phyloP scores from a whole-genome alignment of 345 rosid genomes.

The Salix dunnii region DNA sequence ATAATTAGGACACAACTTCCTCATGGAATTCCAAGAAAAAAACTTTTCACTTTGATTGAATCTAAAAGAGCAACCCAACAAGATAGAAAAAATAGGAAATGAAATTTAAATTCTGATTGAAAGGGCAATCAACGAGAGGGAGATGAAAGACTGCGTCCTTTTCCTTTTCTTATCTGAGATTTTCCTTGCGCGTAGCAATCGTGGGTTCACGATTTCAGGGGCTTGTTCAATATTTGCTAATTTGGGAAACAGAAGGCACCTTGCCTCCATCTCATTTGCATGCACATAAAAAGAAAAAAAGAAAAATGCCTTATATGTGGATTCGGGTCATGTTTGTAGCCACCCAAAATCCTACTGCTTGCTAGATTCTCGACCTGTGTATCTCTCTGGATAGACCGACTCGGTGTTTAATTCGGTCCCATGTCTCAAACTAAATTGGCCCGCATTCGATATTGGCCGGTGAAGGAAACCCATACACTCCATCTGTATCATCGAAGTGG shows the following conservation, averaged over 20 bases:
- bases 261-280: not conserved
- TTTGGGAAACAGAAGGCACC: not conserved
- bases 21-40: constrained; percentile 23
- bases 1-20: constrained; percentile 61
- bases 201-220: constrained; percentile 62
- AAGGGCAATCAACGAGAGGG: constrained; percentile 11
- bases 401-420: not conserved
- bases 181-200: constrained; percentile 55
- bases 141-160: constrained; percentile 11
- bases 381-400: not conserved
- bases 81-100: constrained; percentile 11
- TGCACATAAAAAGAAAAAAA: no score
- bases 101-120: constrained; percentile 3
- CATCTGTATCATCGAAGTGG: not conserved
- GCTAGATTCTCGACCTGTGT: not conserved
- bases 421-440: not conserved
- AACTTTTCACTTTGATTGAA: not conserved
- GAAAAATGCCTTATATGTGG: no score
- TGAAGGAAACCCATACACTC: not conserved
- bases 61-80: not conserved
- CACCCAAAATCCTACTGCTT: not conserved
- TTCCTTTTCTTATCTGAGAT: constrained; percentile 29
- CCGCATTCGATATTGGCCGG: no score
- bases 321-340: not conserved
- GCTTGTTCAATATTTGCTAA: not conserved